A percentile compares a stretch with the other conserved stretches of the same genome.
Evolutionary conservation across 345 rosid genomes (phyloP).

Genomic region (Laguncularia racemosa): DNA sequence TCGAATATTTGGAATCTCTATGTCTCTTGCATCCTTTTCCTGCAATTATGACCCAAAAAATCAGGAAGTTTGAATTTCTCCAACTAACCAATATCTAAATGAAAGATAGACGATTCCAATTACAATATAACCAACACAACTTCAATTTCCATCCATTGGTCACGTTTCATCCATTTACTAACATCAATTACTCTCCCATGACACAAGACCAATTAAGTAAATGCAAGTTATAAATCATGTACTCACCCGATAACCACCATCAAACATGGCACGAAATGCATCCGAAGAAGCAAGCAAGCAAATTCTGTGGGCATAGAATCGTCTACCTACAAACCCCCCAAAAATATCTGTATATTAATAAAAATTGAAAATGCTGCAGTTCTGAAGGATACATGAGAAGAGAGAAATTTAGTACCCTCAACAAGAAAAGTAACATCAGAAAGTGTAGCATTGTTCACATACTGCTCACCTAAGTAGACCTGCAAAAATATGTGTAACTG

Average conservation of each 20-base stretch:
- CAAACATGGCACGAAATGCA: constrained; percentile 99
- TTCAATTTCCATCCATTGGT: neutral
- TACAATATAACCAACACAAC: neutral
- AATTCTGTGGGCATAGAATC: constrained; percentile 93
- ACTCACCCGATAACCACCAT: constrained; percentile 97
- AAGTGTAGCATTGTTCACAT: constrained; percentile 77
- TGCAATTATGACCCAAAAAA: constrained; percentile 19
- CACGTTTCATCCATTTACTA: too few species aligned
- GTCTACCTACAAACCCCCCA: constrained; percentile 52
- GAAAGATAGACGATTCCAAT: neutral
- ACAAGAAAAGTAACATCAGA: constrained; percentile 96
- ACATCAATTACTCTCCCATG: neutral
- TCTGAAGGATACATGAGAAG: too few species aligned
- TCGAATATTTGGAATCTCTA: constrained; percentile 96
- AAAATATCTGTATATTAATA: too few species aligned
- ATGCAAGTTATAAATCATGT: neutral
- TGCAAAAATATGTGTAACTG: constrained; percentile 19
- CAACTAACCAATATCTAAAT: neutral
- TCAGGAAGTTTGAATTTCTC: neutral
- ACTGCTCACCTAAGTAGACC: constrained; percentile 97
- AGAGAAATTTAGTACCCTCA: constrained; percentile 42
- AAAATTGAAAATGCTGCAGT: too few species aligned
- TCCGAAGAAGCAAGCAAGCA: constrained; percentile 99
- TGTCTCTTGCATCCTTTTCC: constrained; percentile 98
- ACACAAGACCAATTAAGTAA: neutral